Percentiles rank a stretch among this genome's conserved stretches.
phyloP scores from a whole-genome alignment of 2,329 filamentous ascomycete species.

The Dendryphion nanum region DNA sequence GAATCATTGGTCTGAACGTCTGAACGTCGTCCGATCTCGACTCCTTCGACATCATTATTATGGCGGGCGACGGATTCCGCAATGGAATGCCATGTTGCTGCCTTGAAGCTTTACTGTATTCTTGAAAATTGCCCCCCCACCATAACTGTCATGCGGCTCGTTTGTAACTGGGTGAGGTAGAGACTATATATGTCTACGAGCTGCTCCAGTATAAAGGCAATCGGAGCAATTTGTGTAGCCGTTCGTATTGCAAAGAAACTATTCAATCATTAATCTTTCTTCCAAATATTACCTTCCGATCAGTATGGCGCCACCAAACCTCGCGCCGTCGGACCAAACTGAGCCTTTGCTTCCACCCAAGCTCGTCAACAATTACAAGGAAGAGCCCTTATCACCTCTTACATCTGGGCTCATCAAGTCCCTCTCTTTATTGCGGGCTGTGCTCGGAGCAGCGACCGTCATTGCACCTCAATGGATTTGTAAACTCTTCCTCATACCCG shows the following conservation, averaged over 20 bases:
- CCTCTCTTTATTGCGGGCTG: constrained; percentile 18
- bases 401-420: constrained; percentile 16
- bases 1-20: constrained; percentile 1
- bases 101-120: too few relatives aligned
- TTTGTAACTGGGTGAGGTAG: too few relatives aligned
- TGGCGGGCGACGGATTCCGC: too few relatives aligned
- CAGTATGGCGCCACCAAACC: constrained; percentile 1
- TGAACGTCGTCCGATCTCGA: too few relatives aligned
- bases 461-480: constrained; percentile 20
- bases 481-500: constrained; percentile 14
- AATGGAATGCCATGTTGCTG: too few relatives aligned
- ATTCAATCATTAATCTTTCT: background rate
- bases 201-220: too few relatives aligned
- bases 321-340: background rate
- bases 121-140: too few relatives aligned
- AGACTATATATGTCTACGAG: too few relatives aligned
- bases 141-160: too few relatives aligned
- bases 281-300: too few relatives aligned
- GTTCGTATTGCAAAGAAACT: background rate
- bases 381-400: constrained; percentile 11
- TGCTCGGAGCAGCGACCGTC: constrained; percentile 16
- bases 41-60: too few relatives aligned
- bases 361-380: constrained; percentile 3
- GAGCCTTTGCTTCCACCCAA: constrained; percentile 17
- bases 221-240: too few relatives aligned